Base-by-base conservation (phyloP, 1,139 yeast genomes). In the Candida sp. region DNA sequence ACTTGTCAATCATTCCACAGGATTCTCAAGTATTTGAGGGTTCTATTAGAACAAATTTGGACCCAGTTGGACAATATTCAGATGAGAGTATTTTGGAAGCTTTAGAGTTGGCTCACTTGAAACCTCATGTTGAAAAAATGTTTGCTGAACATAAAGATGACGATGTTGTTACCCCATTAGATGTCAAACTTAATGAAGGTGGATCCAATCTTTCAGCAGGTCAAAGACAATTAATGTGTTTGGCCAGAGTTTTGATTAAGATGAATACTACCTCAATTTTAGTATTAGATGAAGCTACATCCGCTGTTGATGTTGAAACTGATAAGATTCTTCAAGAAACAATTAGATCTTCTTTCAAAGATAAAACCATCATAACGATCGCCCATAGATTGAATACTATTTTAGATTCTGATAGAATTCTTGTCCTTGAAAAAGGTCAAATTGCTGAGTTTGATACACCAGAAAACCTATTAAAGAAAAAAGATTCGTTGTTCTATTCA, bases 11-110 rank as follows among this genome's bases (percentile, higher is more conserved):
- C 53, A 93, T 93, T 55, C 99, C 99, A 1, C 99, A 93, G 64
- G 99, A 93, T 58, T 88, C 98, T 0, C 98, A 93, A 65, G 95
- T 91, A 4, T 91, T 93, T 60, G 91, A 89, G 68, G 99, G 99
- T 35, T 79, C 96, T 0, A 74, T 93, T 38, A 77, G 96, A 57
- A 84, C 87, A 38, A 93, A 93, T 63, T 77, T 93, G 56, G 99
- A 93, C 60, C 99, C 99, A 21, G 83, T 87, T 3, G 70, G 76
- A 36, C 70, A 66, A 40, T 83, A 76, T 58, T 73, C 79, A 4
- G 97, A 89, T 57, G 88, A 84, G 21, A 83, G 86, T 51, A 73
- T 93, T 29, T 93, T 97, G 97, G 73, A 78, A 35, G 96, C 89
- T 0, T 73, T 93, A 51, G 93, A 86, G 54, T 73, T 90, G 47